Conservation (phyloP, 257 asterid species). For the Henckelia pumila region DNA sequence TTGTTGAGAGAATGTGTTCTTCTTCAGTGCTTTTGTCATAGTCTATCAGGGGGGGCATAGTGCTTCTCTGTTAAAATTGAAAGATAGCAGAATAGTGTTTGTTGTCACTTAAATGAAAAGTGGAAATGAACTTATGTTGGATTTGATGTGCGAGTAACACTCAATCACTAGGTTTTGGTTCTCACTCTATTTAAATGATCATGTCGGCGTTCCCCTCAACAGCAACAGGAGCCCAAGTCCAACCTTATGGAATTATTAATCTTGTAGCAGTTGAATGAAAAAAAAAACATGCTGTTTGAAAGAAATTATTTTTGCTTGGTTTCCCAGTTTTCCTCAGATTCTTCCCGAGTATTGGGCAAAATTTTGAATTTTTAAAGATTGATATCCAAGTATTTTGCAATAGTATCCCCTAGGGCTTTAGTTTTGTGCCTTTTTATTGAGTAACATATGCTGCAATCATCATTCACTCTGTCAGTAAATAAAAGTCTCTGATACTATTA, state of each 20-base stretch:
- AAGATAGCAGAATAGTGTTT: not conserved
- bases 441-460: not conserved
- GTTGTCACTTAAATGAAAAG: not conserved
- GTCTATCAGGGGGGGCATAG: not conserved
- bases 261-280: too few relatives aligned
- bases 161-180: not conserved
- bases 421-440: not conserved
- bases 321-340: not conserved
- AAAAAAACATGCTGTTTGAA: not conserved
- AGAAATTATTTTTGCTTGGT: not conserved
- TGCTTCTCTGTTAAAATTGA: not conserved
- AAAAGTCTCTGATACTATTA: conserved; percentile 18
- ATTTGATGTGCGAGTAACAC: not conserved
- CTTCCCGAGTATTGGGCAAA: not conserved
- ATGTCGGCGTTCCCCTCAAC: not conserved
- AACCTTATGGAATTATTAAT: too few relatives aligned
- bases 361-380: too few relatives aligned
- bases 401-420: not conserved
- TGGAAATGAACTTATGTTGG: not conserved
- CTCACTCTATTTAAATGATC: not conserved
- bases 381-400: not conserved
- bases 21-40: not conserved
- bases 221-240: too few relatives aligned
- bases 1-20: not conserved
- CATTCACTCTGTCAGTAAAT: not conserved